Percentiles rank a stretch among this genome's conserved stretches.
phyloP scores from a whole-genome alignment of 305 asterid species.

The Fraxinus albicans region DNA sequence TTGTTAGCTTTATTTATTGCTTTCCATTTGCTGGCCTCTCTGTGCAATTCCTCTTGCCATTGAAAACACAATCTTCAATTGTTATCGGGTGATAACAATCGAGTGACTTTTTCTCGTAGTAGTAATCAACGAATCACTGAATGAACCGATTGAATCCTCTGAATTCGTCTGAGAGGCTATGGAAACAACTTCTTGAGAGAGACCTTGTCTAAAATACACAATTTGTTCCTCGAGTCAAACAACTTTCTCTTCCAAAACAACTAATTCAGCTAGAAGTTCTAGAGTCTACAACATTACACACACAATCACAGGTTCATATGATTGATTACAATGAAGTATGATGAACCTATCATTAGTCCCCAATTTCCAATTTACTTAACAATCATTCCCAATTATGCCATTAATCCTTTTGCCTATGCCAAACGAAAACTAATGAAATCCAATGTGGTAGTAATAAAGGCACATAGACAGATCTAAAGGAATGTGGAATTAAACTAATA shows the following conservation, averaged over 20 bases:
- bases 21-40: slow-evolving; percentile 27
- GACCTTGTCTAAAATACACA: slow-evolving; percentile 65
- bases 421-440: neutral
- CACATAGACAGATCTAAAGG: neutral
- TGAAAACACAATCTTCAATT: neutral
- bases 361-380: neutral
- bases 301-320: neutral
- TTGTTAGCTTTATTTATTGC: slow-evolving; percentile 23
- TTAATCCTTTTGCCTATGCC: neutral
- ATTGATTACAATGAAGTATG: neutral
- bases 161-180: slow-evolving; percentile 46
- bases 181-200: slow-evolving; percentile 60
- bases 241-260: slow-evolving; percentile 89
- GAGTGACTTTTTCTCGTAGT: slow-evolving; percentile 45
- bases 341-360: neutral
- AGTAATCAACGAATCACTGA: slow-evolving; percentile 15
- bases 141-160: slow-evolving; percentile 21
- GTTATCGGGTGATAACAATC: slow-evolving; percentile 29
- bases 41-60: slow-evolving; percentile 24
- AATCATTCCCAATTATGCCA: neutral
- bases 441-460: neutral
- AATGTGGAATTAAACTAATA: neutral
- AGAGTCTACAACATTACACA: slow-evolving; percentile 44
- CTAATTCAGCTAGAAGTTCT: slow-evolving; percentile 94
- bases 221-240: slow-evolving; percentile 73